Evolutionary conservation across 1,284 basidiomycete genomes (phyloP).

Genomic region (Rhodotorula sp.): DNA sequence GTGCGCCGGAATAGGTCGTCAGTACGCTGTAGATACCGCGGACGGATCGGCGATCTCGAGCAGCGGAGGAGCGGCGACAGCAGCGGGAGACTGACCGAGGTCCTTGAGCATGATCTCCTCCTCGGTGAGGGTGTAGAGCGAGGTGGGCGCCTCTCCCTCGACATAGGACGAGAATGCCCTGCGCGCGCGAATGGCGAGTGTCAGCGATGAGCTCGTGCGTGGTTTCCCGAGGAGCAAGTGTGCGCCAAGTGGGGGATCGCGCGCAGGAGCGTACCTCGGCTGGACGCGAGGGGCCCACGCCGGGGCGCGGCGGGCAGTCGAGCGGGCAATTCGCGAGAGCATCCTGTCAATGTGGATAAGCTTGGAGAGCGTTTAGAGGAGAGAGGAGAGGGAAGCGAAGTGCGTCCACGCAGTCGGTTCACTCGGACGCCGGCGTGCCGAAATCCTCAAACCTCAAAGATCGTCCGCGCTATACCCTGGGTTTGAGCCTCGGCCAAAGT

Average conservation of each 20-base stretch:
- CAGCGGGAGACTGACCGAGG: slow-evolving; percentile 59
- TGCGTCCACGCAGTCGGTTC: background rate
- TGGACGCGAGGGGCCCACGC: background rate
- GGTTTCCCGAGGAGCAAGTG: background rate
- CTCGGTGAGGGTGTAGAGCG: slow-evolving; percentile 75
- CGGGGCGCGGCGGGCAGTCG: background rate
- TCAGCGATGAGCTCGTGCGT: background rate
- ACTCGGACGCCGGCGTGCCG: background rate
- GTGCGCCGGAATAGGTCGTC: background rate
- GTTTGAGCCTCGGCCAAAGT: too few species aligned
- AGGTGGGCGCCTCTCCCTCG: slow-evolving; percentile 22
- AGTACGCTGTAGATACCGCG: background rate
- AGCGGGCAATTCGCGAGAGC: background rate
- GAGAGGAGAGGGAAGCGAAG: background rate
- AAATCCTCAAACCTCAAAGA: background rate
- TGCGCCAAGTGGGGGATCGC: background rate
- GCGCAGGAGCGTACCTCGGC: background rate
- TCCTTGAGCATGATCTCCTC: slow-evolving; percentile 90
- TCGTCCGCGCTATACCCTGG: too few species aligned
- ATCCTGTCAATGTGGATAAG: background rate
- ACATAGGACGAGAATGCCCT: slow-evolving; percentile 24
- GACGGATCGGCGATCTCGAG: background rate
- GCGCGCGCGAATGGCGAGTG: background rate
- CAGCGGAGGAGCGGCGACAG: too few species aligned
- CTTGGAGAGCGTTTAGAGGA: background rate